Percentiles rank a stretch among this genome's conserved stretches.
Evolutionary conservation across 1,139 yeast genomes (phyloP).

Genomic region (Arxiozyma slooffiae): DNA sequence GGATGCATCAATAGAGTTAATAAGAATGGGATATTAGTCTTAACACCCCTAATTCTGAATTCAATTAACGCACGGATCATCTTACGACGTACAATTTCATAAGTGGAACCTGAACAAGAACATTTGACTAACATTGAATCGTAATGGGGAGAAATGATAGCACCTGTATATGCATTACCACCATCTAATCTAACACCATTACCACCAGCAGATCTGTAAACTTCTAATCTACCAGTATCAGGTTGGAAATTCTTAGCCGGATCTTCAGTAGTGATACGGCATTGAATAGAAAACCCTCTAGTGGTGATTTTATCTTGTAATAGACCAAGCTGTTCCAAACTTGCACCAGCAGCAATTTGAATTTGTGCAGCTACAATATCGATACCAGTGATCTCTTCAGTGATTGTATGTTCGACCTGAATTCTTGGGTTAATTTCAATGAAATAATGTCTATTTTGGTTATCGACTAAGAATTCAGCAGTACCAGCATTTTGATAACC

Average conservation of each 20-base stretch:
- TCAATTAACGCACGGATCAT: conserved; percentile 95
- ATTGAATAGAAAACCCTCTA: conserved; percentile 96
- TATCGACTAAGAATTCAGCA: conserved; percentile 92
- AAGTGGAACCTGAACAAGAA: conserved; percentile 91
- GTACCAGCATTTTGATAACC: conserved; percentile 97
- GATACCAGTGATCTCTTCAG: conserved; percentile 97
- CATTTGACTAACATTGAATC: conserved; percentile 98
- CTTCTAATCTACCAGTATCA: conserved; percentile 97
- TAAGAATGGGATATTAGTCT: conserved; percentile 93
- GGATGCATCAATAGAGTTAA: conserved; percentile 87
- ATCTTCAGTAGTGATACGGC: conserved; percentile 98
- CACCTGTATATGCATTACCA: conserved; percentile 99
- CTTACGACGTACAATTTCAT: conserved; percentile 92
- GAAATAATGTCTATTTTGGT: conserved; percentile 89
- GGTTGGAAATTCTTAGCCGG: conserved; percentile 96
- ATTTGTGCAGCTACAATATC: conserved; percentile 98
- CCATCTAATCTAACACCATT: conserved; percentile 98
- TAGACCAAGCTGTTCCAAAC: conserved; percentile 80
- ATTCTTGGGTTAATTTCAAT: conserved; percentile 98
- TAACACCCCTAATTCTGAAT: conserved; percentile 97
- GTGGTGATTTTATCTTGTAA: conserved; percentile 90
- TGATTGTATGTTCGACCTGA: conserved; percentile 97
- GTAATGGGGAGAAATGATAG: conserved; percentile 92
- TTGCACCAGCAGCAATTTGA: conserved; percentile 98
- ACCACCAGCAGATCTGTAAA: conserved; percentile 97